phyloP scores from a whole-genome alignment of 345 rosid species.

The Diplotaxis tenuifolia region DNA sequence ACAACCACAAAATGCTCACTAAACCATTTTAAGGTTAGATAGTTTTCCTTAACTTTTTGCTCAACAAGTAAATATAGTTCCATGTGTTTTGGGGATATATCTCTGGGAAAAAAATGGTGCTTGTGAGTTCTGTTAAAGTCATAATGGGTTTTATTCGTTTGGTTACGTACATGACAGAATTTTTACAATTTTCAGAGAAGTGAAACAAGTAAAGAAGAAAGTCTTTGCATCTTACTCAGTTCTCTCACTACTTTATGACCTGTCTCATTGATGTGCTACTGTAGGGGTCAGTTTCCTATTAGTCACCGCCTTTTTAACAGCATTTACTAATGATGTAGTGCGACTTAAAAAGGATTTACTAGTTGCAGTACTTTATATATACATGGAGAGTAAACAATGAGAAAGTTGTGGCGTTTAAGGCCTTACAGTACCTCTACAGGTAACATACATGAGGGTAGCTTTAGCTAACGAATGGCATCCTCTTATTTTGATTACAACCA shows the following conservation, averaged over 20 bases:
- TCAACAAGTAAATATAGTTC: not conserved
- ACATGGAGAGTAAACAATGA: not conserved
- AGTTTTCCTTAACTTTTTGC: not conserved
- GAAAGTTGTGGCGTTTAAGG: not conserved
- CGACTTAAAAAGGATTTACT: not conserved
- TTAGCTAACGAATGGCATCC: not conserved
- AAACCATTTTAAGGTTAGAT: not conserved
- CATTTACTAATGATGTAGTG: constrained; percentile 22
- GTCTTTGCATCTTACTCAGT: constrained; percentile 7
- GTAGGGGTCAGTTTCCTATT: constrained; percentile 6
- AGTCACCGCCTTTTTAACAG: constrained; percentile 32
- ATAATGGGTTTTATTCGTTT: constrained; percentile 1
- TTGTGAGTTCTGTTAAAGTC: not conserved
- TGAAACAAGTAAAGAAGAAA: constrained; percentile 15
- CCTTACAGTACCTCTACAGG: constrained; percentile 7
- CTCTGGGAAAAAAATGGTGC: no score
- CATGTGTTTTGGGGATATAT: not conserved
- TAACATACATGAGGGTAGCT: constrained; percentile 17
- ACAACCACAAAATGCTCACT: constrained; percentile 4
- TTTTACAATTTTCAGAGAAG: constrained; percentile 20
- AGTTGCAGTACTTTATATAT: not conserved
- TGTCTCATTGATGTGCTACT: constrained; percentile 19
- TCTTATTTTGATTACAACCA: not conserved
- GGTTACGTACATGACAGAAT: constrained; percentile 1
- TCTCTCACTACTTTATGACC: constrained; percentile 13